Evolutionary conservation across 306 rosid species (phyloP).

Genomic region (Vigna radiata): DNA sequence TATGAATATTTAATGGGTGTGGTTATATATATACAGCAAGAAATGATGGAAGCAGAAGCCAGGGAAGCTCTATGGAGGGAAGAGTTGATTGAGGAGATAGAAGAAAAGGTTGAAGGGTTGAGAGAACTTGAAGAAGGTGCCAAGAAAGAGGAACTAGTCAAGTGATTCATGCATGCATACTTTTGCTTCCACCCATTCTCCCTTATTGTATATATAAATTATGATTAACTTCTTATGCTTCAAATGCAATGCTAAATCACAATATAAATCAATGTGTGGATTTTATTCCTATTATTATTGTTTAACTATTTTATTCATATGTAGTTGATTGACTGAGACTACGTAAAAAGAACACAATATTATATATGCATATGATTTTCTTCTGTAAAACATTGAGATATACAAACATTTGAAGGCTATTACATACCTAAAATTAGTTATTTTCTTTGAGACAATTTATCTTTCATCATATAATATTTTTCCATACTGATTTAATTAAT

Average conservation of each 20-base stretch:
- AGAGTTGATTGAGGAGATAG: constrained; percentile 91
- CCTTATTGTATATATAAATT: constrained; percentile 32
- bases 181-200: neutral
- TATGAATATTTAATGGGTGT: no score
- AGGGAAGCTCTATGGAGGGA: constrained; percentile 83
- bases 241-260: constrained; percentile 3
- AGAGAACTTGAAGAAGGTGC: constrained; percentile 79
- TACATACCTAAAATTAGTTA: no score
- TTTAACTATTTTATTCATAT: neutral
- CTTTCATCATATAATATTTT: no score
- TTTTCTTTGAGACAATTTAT: no score
- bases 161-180: constrained; percentile 30
- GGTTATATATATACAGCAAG: constrained; percentile 63
- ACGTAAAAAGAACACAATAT: no score
- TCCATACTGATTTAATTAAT: no score
- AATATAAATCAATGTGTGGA: neutral
- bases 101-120: constrained; percentile 82
- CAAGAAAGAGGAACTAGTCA: constrained; percentile 59
- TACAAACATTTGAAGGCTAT: no score
- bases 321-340: neutral
- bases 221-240: constrained; percentile 20
- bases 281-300: neutral
- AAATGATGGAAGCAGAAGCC: constrained; percentile 73
- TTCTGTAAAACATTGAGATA: no score
- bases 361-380: no score